A percentile compares a stretch with the other conserved stretches of the same genome.
Evolutionary conservation across 208 protist species (phyloP).

Genomic region (Acanthamoeba lenticulata): DNA sequence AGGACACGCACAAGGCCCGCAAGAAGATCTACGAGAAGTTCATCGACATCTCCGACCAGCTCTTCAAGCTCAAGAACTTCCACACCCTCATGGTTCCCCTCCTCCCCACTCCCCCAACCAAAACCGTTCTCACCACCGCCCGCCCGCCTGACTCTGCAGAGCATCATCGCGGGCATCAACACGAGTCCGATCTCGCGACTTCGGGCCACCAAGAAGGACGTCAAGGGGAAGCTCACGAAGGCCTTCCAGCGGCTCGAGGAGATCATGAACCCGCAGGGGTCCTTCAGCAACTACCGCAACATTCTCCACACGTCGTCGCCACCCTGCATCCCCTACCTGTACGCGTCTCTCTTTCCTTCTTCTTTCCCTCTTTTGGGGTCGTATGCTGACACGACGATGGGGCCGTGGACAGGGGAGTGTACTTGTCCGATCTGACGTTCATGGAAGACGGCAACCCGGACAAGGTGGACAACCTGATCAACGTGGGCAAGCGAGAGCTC

Average conservation of each 20-base stretch:
- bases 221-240: constrained; percentile 73
- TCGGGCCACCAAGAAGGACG: constrained; percentile 70
- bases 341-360: not conserved
- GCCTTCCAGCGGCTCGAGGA: constrained; percentile 57
- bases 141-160: not conserved
- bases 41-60: constrained; percentile 3
- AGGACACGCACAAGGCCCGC: not conserved
- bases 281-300: constrained; percentile 61
- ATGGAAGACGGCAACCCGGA: constrained; percentile 85
- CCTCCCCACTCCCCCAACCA: not conserved
- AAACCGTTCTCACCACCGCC: too few species aligned
- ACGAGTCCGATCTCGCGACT: constrained; percentile 70
- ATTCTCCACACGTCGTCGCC: constrained; percentile 61
- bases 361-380: not conserved
- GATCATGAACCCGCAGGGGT: constrained; percentile 46
- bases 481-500: constrained; percentile 67
- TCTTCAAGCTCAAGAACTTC: constrained; percentile 75
- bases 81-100: constrained; percentile 70
- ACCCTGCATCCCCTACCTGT: constrained; percentile 82
- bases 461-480: constrained; percentile 67
- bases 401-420: constrained; percentile 80
- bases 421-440: constrained; percentile 84
- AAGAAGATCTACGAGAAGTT: constrained; percentile 23
- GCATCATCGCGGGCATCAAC: constrained; percentile 75
- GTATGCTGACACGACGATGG: not conserved